Evolutionary conservation across 2,329 filamentous ascomycete species (phyloP).

Genomic region (Fusarium sp.): DNA sequence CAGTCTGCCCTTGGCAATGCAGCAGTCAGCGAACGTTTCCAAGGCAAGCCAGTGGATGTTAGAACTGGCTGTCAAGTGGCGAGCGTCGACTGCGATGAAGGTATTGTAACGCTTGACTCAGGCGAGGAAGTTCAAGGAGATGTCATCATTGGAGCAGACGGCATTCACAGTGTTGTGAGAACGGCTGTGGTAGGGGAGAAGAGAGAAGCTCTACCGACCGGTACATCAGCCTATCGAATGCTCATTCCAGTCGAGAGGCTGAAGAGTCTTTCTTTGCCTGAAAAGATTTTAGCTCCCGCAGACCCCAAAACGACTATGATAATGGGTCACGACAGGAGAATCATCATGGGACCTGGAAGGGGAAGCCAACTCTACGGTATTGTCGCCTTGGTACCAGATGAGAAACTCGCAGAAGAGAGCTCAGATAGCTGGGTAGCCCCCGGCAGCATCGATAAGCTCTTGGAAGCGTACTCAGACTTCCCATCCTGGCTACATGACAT

Average conservation of each 20-base stretch:
- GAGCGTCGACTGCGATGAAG: constrained; percentile 29
- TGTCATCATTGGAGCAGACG: constrained; percentile 41
- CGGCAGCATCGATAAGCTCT: constrained; percentile 34
- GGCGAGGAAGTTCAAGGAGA: constrained; percentile 35
- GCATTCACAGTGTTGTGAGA: constrained; percentile 40
- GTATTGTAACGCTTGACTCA: constrained; percentile 31
- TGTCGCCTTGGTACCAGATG: constrained; percentile 38
- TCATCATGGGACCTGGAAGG: constrained; percentile 41
- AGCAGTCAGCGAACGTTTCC: constrained; percentile 13
- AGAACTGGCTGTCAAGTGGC: constrained; percentile 33
- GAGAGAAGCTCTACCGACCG: constrained; percentile 30
- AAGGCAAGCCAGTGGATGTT: constrained; percentile 30
- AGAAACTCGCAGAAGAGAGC: constrained; percentile 32
- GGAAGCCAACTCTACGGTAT: constrained; percentile 39
- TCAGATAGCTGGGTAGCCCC: constrained; percentile 42
- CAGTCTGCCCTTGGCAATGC: constrained; percentile 33
- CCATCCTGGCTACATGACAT: constrained; percentile 17
- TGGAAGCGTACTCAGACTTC: constrained; percentile 34
- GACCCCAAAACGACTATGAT: constrained; percentile 40
- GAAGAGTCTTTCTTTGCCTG: constrained; percentile 7
- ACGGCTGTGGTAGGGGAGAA: constrained; percentile 33
- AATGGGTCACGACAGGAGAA: constrained; percentile 39
- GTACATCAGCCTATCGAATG: constrained; percentile 42
- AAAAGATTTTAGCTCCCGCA: constrained; percentile 18
- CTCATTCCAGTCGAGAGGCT: constrained; percentile 37